Evolutionary conservation across 805 yeast species (phyloP), one percentile per base, ranked within the genome.

Genomic region (Myxozyma neotropica): DNA sequence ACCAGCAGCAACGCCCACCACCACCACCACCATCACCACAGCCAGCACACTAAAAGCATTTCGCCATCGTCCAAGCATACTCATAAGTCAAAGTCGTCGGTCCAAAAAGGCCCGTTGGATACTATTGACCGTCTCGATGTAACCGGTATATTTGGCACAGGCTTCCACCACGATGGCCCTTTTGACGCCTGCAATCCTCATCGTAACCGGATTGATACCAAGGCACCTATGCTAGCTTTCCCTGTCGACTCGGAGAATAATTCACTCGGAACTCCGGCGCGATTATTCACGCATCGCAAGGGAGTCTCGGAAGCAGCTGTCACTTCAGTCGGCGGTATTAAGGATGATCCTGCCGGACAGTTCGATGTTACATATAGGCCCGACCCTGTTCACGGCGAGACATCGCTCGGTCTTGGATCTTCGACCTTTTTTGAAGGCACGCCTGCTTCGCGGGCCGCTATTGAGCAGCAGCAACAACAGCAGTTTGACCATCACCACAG

Each of bases 131-230:
- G 89, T 74, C 80, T 94, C 69, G 99, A 94, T 73, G 99, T 93
- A 48, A 92, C 97, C 12, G 97, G 96, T 0, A 81, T 92, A 63
- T 92, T 89, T 72, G 97, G 97, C 26, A 86, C 89, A 50, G 89
- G 90, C 17, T 94, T 94, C 80, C 99, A 94, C 74, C 98, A 94
- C 74, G 99, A 94, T 75, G 99, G 99, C 12, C 99, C 99, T 15
- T 94, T 94, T 72, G 99, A 94, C 73, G 99, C 99, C 0, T 93
- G 98, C 74, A 88, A 95, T 2, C 98, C 99, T 6, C 96, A 89
- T 73, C 85, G 98, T 73, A 94, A 94, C 75, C 88, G 87, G 75
- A 76, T 75, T 56, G 77, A 80, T 19, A 80, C 78, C 70, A 85
- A 83, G 47, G 96, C 97, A 0, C 99, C 99, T 3, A 97, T 94